Base-by-base conservation (phyloP, 805 yeast species). In the Sugiyamaella floridensis region DNA sequence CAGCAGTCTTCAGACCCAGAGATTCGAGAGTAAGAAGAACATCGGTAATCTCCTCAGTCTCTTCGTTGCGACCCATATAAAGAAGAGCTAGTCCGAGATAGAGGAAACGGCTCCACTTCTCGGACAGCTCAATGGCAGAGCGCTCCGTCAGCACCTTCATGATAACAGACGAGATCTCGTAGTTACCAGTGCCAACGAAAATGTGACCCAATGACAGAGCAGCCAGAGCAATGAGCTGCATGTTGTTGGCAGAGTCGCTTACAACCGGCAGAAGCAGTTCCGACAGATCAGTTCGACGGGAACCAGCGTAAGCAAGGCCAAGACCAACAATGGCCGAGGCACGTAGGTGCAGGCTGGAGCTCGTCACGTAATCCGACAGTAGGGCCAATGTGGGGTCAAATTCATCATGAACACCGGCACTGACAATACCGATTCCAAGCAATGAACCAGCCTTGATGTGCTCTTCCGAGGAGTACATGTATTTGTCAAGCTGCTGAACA, bases 401-500 rank as follows among this genome's bases (percentile, higher is more conserved):
- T 57, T 92, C 99, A 66, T 92, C 97, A 70, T 88, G 96, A 51
- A 93, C 92, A 70, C 95, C 95, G 19, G 95, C 78, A 28, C 95
- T 87, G 5, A 89, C 83, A 47, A 93, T 78, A 68, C 98, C 99
- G 69, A 89, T 88, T 68, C 98, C 99, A 59, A 93, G 77, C 54
- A 93, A 76, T 4, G 99, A 96, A 71, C 99, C 99, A 6, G 98
- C 97, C 71, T 89, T 89, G 60, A 90, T 81, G 64, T 88, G 92
- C 54, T 82, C 84, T 62, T 89, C 96, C 15, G 83, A 78, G 3
- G 95, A 84, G 64, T 90, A 90, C 53, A 92, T 74, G 68, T 85
- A 90, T 68, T 86, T 87, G 71, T 93, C 98, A 62, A 93, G 76
- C 53, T 80, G 81, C 71, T 92, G 97, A 58, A 93, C 78, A 58